phyloP scores from a whole-genome alignment of 2,329 filamentous ascomycete species.

The Knoxdaviesia proteae region DNA sequence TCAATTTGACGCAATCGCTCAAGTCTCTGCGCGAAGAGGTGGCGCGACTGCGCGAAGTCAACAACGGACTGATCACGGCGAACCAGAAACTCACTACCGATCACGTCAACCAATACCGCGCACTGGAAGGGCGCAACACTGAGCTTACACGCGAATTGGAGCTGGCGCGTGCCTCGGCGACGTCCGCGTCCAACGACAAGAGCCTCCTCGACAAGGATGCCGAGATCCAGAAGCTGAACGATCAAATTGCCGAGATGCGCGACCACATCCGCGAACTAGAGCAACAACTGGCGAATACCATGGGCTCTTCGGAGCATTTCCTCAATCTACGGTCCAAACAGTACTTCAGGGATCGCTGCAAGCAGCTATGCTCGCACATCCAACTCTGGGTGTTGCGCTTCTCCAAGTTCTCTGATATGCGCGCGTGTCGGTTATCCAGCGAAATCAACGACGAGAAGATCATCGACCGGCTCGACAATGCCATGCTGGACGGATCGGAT shows the following conservation, averaged over 20 bases:
- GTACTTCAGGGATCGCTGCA: slow-evolving; percentile 85
- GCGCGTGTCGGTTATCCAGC: slow-evolving; percentile 60
- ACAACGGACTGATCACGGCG: slow-evolving; percentile 56
- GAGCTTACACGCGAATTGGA: slow-evolving; percentile 49
- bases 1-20: slow-evolving; percentile 57
- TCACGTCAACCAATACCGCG: slow-evolving; percentile 49
- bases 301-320: slow-evolving; percentile 36
- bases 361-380: slow-evolving; percentile 85
- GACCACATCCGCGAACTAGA: slow-evolving; percentile 33
- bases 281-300: slow-evolving; percentile 20
- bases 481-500: slow-evolving; percentile 82
- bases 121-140: slow-evolving; percentile 46
- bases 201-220: slow-evolving; percentile 63
- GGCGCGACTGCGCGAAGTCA: slow-evolving; percentile 58
- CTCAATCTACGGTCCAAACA: slow-evolving; percentile 71
- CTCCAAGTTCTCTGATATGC: slow-evolving; percentile 91
- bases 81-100: slow-evolving; percentile 59
- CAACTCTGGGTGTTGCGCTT: slow-evolving; percentile 97
- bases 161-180: slow-evolving; percentile 41
- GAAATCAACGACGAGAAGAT: slow-evolving; percentile 85
- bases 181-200: slow-evolving; percentile 32
- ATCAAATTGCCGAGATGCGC: slow-evolving; percentile 56
- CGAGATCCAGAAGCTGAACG: slow-evolving; percentile 59
- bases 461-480: slow-evolving; percentile 83
- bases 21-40: slow-evolving; percentile 69